Conservation (phyloP, 1,284 basidiomycete genomes). For the Takashimella tepidaria region DNA sequence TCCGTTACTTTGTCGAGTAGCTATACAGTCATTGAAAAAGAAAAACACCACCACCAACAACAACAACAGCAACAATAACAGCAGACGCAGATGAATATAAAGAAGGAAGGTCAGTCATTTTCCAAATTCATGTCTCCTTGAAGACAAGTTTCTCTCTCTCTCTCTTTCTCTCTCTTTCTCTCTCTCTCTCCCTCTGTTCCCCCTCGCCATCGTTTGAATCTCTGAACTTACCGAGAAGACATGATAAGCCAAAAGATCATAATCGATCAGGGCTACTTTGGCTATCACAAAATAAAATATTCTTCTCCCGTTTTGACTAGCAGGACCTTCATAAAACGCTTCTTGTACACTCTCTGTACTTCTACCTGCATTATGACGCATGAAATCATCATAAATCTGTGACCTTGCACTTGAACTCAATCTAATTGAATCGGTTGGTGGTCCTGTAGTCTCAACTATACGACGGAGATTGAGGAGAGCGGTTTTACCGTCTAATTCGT, state of each 20-base stretch:
- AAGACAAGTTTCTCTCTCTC: too few species aligned
- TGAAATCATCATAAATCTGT: constrained; percentile 54
- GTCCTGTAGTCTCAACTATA: constrained; percentile 68
- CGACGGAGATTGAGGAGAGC: constrained; percentile 71
- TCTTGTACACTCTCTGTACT: constrained; percentile 59
- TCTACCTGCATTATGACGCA: constrained; percentile 62
- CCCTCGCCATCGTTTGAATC: too few species aligned
- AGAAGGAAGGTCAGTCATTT: too few species aligned
- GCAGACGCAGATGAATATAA: too few species aligned
- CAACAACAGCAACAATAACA: too few species aligned
- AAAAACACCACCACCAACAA: too few species aligned
- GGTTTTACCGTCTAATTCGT: constrained; percentile 60
- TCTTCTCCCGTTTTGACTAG: constrained; percentile 47
- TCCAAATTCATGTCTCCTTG: too few species aligned
- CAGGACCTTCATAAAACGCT: constrained; percentile 62
- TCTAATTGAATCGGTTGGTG: constrained; percentile 61
- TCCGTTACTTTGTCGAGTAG: constrained; percentile 39
- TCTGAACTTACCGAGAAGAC: constrained; percentile 61
- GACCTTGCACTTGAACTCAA: constrained; percentile 53
- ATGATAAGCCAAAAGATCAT: constrained; percentile 77
- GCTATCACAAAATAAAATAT: constrained; percentile 54
- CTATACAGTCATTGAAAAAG: constrained; percentile 9
- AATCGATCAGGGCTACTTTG: constrained; percentile 75
- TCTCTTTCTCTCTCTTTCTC: too few species aligned
- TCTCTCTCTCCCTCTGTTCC: too few species aligned